Base-by-base conservation (phyloP, 805 yeast genomes). In the Kuraishia ogatae region DNA sequence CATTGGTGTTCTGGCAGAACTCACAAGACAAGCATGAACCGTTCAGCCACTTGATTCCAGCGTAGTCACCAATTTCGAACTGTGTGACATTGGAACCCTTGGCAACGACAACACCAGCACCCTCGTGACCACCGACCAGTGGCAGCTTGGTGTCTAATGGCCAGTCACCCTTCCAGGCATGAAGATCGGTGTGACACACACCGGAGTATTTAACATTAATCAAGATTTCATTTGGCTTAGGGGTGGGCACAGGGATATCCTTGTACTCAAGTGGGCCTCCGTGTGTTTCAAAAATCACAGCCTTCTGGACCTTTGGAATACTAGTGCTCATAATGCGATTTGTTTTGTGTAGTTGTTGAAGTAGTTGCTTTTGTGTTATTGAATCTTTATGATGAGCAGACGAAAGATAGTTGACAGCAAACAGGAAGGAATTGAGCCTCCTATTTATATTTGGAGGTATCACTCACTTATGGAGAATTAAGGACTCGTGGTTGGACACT, bases 111-210 rank as follows among this genome's bases (percentile, higher is more conserved):
- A 79, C 77, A 71, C 88, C 87, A 52, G 87, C 86, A 75, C 88
- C 88, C 71, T 83, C 88, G 70, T 83, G 88, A 65, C 88, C 88
- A 63, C 88, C 88, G 50, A 83, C 85, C 62, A 83, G 73, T 48
- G 87, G 87, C 62, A 82, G 72, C 74, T 65, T 77, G 68, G 65
- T 74, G 65, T 70, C 79, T 71, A 83, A 75, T 58, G 87, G 83
- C 87, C 86, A 82, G 66, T 82, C 87, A 64, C 86, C 86, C 66
- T 81, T 79, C 86, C 86, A 82, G 49, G 88, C 88, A 72, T 84
- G 89, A 67, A 84, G 78, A 67, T 84, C 89, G 28, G 88, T 83
- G 75, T 84, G 89, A 68, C 89, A 84, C 56, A 84, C 88, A 71
- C 89, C 89, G 13, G 89, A 83, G 73, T 82, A 84, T 71, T 82